Evolutionary conservation across 352 stramenopile species (phyloP).

Genomic region (Phytophthora rubi): DNA sequence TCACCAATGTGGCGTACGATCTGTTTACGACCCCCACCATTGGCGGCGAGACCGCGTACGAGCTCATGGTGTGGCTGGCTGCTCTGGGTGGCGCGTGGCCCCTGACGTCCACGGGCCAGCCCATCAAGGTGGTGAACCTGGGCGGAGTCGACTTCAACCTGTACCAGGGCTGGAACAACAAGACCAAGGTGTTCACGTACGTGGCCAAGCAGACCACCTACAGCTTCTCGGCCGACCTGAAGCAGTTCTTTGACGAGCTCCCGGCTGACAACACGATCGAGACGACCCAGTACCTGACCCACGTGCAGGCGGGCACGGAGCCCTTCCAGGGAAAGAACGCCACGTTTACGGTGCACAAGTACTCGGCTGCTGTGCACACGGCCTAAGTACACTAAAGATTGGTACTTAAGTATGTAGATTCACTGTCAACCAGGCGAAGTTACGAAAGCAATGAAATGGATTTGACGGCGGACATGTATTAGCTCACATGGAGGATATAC

Average conservation of each 20-base stretch:
- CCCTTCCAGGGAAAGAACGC: conserved; percentile 39
- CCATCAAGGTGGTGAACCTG: conserved; percentile 28
- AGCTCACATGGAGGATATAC: not conserved
- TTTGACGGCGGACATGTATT: not conserved
- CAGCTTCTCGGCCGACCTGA: conserved; percentile 32
- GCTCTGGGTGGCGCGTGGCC: conserved; percentile 34
- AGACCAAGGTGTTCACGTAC: conserved; percentile 42
- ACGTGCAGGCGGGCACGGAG: conserved; percentile 40
- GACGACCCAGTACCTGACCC: conserved; percentile 35
- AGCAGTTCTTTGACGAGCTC: conserved; percentile 36
- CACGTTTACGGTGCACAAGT: conserved; percentile 29
- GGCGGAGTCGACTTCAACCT: conserved; percentile 29
- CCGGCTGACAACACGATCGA: conserved; percentile 28
- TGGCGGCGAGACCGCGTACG: conserved; percentile 32
- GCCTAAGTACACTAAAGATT: conserved; percentile 5
- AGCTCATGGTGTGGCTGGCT: conserved; percentile 49
- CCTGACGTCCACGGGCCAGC: conserved; percentile 28
- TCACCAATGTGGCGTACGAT: conserved; percentile 45
- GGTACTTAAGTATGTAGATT: not conserved
- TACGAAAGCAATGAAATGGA: not conserved
- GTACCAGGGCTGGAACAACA: conserved; percentile 40
- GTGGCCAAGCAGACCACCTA: conserved; percentile 25
- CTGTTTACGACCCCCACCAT: conserved; percentile 38
- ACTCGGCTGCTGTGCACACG: conserved; percentile 26
- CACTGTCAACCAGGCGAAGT: not conserved